Conservation (phyloP, 2,329 filamentous ascomycete species). For the Cordyceps militaris region DNA sequence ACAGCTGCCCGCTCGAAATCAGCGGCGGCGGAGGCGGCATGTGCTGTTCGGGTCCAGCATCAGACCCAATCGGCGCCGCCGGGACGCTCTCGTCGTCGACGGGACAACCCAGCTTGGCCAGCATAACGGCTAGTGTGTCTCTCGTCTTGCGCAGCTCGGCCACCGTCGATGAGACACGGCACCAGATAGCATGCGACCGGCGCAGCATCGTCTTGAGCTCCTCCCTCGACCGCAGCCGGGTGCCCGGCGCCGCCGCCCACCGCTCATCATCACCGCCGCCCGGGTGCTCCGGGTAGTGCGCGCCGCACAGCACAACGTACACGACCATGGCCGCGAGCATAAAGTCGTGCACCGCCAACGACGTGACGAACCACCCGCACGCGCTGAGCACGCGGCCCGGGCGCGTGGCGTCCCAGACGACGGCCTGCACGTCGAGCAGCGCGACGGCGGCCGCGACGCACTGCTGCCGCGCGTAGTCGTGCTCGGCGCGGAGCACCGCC, state of each 20-base stretch:
- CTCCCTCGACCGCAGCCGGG: conserved; percentile 28
- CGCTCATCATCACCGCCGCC: conserved; percentile 23
- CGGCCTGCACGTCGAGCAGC: conserved; percentile 41
- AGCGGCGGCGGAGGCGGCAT: background rate
- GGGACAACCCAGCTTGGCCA: conserved; percentile 33
- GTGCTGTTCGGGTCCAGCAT: background rate
- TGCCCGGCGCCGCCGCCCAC: conserved; percentile 27
- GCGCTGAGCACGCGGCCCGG: conserved; percentile 47
- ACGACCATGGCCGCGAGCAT: conserved; percentile 55
- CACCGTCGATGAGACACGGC: conserved; percentile 28
- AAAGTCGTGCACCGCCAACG: conserved; percentile 53
- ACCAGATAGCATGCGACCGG: conserved; percentile 39
- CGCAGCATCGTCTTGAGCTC: conserved; percentile 35
- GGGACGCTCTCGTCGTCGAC: conserved; percentile 15
- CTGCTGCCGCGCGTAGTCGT: conserved; percentile 44
- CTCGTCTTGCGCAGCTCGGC: conserved; percentile 40
- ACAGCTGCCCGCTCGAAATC: conserved; percentile 1
- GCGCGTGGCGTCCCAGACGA: conserved; percentile 40
- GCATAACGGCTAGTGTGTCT: conserved; percentile 38
- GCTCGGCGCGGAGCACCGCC: conserved; percentile 31
- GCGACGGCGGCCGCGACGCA: conserved; percentile 44
- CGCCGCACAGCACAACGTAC: conserved; percentile 43
- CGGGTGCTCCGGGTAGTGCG: conserved; percentile 29
- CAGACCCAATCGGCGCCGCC: conserved; percentile 6
- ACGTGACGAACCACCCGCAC: conserved; percentile 51